Evolutionary conservation across 2,329 filamentous ascomycete species (phyloP).

Genomic region (Polytolypa hystricis): DNA sequence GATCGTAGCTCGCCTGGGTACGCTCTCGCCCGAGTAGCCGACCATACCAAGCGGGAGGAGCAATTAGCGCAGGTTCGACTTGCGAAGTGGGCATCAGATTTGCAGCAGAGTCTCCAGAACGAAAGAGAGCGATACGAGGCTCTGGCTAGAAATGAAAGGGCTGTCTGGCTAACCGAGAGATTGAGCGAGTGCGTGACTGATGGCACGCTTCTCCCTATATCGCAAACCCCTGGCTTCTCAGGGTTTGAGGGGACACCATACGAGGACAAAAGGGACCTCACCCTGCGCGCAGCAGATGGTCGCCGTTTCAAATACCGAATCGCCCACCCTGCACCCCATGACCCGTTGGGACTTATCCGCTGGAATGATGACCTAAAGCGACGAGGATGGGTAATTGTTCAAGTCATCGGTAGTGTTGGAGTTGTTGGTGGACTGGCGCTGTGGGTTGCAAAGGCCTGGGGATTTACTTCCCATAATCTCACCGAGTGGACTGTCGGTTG

Average conservation of each 20-base stretch:
- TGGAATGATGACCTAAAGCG: conserved; percentile 55
- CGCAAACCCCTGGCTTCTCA: conserved; percentile 24
- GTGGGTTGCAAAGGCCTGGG: conserved; percentile 43
- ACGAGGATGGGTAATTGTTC: conserved; percentile 56
- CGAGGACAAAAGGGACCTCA: conserved; percentile 14
- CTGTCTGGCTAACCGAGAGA: conserved; percentile 56
- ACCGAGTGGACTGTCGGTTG: conserved; percentile 17
- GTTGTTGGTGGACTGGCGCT: conserved; percentile 61
- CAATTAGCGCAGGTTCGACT: conserved; percentile 57
- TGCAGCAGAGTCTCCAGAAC: conserved; percentile 63
- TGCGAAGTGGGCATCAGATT: conserved; percentile 70
- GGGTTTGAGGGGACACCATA: conserved; percentile 16
- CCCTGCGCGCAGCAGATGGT: conserved; percentile 17
- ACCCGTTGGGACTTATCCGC: conserved; percentile 68
- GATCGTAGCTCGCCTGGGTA: conserved; percentile 36
- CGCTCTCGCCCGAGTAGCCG: conserved; percentile 49
- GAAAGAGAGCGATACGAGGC: conserved; percentile 60
- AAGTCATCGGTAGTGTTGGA: conserved; percentile 63
- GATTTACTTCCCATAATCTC: conserved; percentile 22
- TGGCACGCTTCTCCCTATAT: conserved; percentile 48
- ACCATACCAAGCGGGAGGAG: conserved; percentile 50
- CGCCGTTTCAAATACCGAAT: conserved; percentile 24
- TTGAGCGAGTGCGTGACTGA: conserved; percentile 58
- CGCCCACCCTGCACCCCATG: conserved; percentile 44
- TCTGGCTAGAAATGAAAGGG: conserved; percentile 51